phyloP scores from a whole-genome alignment of 2,329 filamentous ascomycete genomes.

The Aureobasidium sp. region DNA sequence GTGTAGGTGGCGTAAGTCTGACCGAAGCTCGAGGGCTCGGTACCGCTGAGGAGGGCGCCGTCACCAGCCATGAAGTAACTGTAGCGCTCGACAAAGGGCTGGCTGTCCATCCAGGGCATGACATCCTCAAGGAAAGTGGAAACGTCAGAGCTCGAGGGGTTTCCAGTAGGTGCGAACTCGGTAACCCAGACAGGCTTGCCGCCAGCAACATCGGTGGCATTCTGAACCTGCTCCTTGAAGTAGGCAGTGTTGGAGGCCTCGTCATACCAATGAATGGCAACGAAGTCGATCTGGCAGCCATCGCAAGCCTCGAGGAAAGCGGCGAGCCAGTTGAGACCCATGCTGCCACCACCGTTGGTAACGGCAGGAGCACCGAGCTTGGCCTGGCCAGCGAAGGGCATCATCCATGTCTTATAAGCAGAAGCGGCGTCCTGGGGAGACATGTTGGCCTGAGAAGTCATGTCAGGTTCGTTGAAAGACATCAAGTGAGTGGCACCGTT shows the following conservation, averaged over 20 bases:
- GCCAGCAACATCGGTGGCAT: slow-evolving; percentile 31
- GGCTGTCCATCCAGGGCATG: slow-evolving; percentile 38
- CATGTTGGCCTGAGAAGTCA: slow-evolving; percentile 51
- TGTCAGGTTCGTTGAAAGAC: slow-evolving; percentile 67
- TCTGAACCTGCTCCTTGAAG: slow-evolving; percentile 48
- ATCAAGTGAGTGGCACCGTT: slow-evolving; percentile 51
- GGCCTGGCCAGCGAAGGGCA: slow-evolving; percentile 46
- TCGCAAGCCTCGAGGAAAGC: slow-evolving; percentile 46
- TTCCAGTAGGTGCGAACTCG: slow-evolving; percentile 51
- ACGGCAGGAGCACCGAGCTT: slow-evolving; percentile 53
- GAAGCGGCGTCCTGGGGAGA: slow-evolving; percentile 44
- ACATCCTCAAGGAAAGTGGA: slow-evolving; percentile 43
- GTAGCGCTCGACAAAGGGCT: slow-evolving; percentile 34
- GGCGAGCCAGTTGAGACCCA: slow-evolving; percentile 50
- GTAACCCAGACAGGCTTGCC: slow-evolving; percentile 51
- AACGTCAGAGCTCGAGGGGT: slow-evolving; percentile 32
- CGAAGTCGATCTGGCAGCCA: slow-evolving; percentile 51
- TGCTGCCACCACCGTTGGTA: slow-evolving; percentile 49
- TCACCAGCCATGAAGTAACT: slow-evolving; percentile 30
- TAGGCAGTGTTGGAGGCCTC: slow-evolving; percentile 34
- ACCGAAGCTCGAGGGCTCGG: slow-evolving; percentile 24
- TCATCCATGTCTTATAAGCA: slow-evolving; percentile 47
- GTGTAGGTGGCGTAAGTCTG: slow-evolving; percentile 21
- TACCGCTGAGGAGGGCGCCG: slow-evolving; percentile 28
- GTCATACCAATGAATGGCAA: slow-evolving; percentile 58